phyloP scores from a whole-genome alignment of 345 rosid species.

The Hevea brasiliensis region DNA sequence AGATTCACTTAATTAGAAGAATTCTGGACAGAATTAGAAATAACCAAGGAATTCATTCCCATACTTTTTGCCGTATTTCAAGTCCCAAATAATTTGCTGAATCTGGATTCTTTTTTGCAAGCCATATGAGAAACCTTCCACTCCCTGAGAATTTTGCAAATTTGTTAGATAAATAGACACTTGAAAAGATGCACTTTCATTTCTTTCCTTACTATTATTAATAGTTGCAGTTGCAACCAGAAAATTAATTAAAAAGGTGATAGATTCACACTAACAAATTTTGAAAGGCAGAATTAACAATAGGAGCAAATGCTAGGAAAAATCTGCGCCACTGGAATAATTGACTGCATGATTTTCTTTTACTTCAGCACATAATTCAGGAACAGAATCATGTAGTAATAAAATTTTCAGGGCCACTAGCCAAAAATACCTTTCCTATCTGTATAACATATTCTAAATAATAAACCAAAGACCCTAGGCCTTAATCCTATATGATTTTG shows the following conservation, averaged over 20 bases:
- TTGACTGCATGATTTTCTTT: background rate
- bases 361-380: background rate
- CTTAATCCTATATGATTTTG: background rate
- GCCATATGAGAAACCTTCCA: conserved; percentile 93
- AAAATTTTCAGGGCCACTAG: background rate
- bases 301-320: background rate
- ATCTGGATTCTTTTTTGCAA: conserved; percentile 56
- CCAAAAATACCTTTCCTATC: background rate
- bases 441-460: background rate
- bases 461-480: background rate
- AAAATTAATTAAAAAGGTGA: background rate
- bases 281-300: background rate
- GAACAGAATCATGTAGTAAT: background rate
- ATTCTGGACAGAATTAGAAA: conserved; percentile 28
- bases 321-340: background rate
- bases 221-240: background rate
- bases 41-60: conserved; percentile 35
- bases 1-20: conserved; percentile 33
- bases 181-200: background rate
- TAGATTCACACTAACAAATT: background rate
- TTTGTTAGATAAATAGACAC: conserved; percentile 15
- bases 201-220: background rate
- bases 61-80: conserved; percentile 83
- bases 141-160: conserved; percentile 54
- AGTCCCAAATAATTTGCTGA: conserved; percentile 78